These are phyloP conservation scores for Lasiodiplodia theobromae DNA, from an alignment of 2,329 filamentous ascomycete species.

Conservation along the genomic window DNA sequence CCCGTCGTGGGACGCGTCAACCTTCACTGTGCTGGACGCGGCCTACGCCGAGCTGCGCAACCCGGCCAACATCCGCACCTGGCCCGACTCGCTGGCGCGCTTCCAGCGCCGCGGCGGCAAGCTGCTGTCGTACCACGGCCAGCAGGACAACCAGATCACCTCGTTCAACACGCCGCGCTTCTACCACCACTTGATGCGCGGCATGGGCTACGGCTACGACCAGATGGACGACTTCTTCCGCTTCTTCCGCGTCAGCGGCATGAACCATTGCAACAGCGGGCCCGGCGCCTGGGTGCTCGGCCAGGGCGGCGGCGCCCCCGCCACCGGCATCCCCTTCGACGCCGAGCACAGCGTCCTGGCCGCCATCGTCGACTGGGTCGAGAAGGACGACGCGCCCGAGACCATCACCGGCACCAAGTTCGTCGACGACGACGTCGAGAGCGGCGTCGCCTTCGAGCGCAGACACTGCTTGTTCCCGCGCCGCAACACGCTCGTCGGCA, in stretches of 20 bases:
- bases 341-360: constrained; percentile 55
- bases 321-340: constrained; percentile 44
- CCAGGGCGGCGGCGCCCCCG: constrained; percentile 34
- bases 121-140: constrained; percentile 56
- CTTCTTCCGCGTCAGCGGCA: constrained; percentile 61
- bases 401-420: constrained; percentile 41
- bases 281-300: constrained; percentile 52
- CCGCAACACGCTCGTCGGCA: constrained; percentile 44
- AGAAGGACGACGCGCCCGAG: constrained; percentile 51
- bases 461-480: constrained; percentile 47
- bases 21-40: constrained; percentile 50
- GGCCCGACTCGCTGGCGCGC: constrained; percentile 49
- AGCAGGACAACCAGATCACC: constrained; percentile 53
- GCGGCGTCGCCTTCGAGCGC: constrained; percentile 34
- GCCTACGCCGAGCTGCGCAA: constrained; percentile 50
- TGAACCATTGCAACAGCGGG: constrained; percentile 60
- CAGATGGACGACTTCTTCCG: constrained; percentile 56
- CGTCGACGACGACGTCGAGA: constrained; percentile 34
- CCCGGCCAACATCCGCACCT: constrained; percentile 49
- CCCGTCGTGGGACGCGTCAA: constrained; percentile 50
- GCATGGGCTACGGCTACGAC: constrained; percentile 46
- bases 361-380: constrained; percentile 58
- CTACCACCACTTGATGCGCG: constrained; percentile 55
- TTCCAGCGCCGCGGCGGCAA: constrained; percentile 52
- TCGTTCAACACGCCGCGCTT: constrained; percentile 56